Percentiles rank a stretch among this genome's conserved stretches.
These are phyloP conservation scores for Noccaea bulbosa DNA, from an alignment of 345 rosid species.

Conservation along the genomic window DNA sequence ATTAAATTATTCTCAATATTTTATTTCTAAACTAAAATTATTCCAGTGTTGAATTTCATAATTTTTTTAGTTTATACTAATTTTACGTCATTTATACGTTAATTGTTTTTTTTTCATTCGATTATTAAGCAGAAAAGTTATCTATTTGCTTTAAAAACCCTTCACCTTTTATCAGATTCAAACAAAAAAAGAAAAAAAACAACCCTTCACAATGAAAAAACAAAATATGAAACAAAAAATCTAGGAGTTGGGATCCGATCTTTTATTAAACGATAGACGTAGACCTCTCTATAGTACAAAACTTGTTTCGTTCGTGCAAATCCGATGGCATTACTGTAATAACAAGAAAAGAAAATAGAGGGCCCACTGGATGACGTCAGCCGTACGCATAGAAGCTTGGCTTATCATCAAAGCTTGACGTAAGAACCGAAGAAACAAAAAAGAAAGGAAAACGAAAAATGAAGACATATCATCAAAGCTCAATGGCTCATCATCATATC, in stretches of 20 bases:
- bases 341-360: neutral
- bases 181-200: too few relatives aligned
- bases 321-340: conserved; percentile 17
- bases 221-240: neutral
- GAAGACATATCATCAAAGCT: neutral
- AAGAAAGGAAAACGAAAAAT: too few relatives aligned
- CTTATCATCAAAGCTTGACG: too few relatives aligned
- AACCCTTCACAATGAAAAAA: neutral
- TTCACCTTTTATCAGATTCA: neutral
- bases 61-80: neutral
- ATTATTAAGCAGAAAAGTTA: too few relatives aligned
- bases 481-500: too few relatives aligned
- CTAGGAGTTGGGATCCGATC: conserved; percentile 34
- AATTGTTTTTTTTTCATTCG: too few relatives aligned
- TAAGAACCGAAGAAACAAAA: neutral
- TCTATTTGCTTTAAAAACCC: neutral
- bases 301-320: conserved; percentile 33
- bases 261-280: conserved; percentile 7
- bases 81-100: neutral
- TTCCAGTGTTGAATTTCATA: too few relatives aligned
- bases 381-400: neutral
- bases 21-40: too few relatives aligned
- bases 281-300: conserved; percentile 13
- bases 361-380: neutral
- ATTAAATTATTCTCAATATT: neutral